Conservation (phyloP, 106 monocot genomes). For the Agapanthus africanus region DNA sequence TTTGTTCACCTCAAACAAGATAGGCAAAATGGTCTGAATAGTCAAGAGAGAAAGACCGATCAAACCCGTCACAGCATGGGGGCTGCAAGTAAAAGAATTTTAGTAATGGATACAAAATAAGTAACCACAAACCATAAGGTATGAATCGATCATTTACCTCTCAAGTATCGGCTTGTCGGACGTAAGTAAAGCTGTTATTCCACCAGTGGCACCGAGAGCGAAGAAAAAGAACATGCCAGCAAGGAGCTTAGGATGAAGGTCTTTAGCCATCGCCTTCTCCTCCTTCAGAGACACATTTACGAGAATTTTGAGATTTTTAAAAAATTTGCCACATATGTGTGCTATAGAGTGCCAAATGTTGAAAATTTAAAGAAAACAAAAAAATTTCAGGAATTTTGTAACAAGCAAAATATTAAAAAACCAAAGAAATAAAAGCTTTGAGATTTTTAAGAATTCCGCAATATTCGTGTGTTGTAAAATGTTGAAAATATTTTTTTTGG, state of each 20-base stretch:
- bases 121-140: neutral
- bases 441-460: too few relatives aligned
- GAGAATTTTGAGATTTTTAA: too few relatives aligned
- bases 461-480: too few relatives aligned
- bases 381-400: too few relatives aligned
- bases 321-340: too few relatives aligned
- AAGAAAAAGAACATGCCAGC: conserved; percentile 95
- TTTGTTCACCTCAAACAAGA: conserved; percentile 67
- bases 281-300: conserved; percentile 31
- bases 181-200: conserved; percentile 72
- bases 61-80: conserved; percentile 69
- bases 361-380: too few relatives aligned
- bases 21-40: conserved; percentile 64
- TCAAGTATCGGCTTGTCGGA: conserved; percentile 84
- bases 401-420: too few relatives aligned
- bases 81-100: neutral
- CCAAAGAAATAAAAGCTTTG: too few relatives aligned
- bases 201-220: conserved; percentile 72
- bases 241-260: conserved; percentile 87
- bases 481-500: too few relatives aligned
- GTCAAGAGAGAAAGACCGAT: conserved; percentile 73
- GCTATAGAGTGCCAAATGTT: too few relatives aligned
- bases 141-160: conserved; percentile 32
- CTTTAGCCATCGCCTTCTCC: conserved; percentile 92
- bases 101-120: neutral